Evolutionary conservation across 352 stramenopile genomes (phyloP), one percentile per base, ranked within the genome.

Genomic region (Phytophthora idaei): DNA sequence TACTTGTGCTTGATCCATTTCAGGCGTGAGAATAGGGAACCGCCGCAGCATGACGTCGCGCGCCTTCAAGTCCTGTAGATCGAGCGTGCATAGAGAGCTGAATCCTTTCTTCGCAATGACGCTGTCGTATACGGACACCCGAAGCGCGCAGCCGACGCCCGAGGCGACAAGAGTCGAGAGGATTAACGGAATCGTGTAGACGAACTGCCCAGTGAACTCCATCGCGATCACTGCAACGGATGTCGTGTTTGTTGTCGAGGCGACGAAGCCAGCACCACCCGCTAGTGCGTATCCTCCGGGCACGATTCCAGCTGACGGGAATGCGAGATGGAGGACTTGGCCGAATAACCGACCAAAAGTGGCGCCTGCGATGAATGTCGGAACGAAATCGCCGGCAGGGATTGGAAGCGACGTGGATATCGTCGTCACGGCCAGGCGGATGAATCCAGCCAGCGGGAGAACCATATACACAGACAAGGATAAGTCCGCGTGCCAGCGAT

Each of bases 151-250:
- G 25, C 73, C 77, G 5, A 89, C 67, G 0, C 77, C 69, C 5
- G 79, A 86, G 2, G 83, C 75, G 4, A 90, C 47, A 15, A 91
- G 62, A 36, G 75, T 73, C 7, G 81, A 79, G 11, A 90, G 59
- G 21, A 91, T 78, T 21, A 90, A 37, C 8, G 83, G 83, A 4
- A 78, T 87, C 53, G 87, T 78, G 65, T 86, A 92, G 44, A 87
- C 71, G 37, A 92, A 89, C 54, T 90, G 81, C 1, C 84, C 82
- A 4, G 82, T 90, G 51, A 92, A 84, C 53, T 92, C 84, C 9
- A 90, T 60, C 29, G 80, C 80, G 49, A 92, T 92, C n/a, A 92
- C 80, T 67, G 86, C 86, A 12, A 89, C 79, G 0, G 83, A 92
- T 8, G 91, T 73, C 3, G 87, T 90, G 52, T 90, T 81, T 14